A percentile compares a stretch with the other conserved stretches of the same genome.
phyloP scores from a whole-genome alignment of 805 yeast genomes.

The Brettanomyces naardenensis region DNA sequence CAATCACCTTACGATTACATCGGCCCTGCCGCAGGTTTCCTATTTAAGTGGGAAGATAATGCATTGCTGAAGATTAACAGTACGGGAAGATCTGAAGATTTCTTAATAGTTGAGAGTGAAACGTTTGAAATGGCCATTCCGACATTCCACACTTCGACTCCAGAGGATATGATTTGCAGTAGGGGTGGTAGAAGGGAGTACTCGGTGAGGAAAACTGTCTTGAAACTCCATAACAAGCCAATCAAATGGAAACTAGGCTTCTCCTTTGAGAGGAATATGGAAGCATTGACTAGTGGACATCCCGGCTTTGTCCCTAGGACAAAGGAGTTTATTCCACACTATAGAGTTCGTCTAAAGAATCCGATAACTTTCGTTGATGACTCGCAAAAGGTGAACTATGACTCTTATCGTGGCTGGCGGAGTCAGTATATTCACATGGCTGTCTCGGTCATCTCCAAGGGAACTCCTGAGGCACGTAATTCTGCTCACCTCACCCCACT shows the following conservation, averaged over 20 bases:
- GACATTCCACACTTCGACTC: slow-evolving; percentile 30
- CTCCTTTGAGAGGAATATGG: slow-evolving; percentile 56
- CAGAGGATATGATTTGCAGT: slow-evolving; percentile 12
- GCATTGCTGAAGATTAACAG: slow-evolving; percentile 44
- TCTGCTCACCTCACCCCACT: slow-evolving; percentile 71
- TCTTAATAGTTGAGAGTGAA: slow-evolving; percentile 46
- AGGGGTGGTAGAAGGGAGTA: slow-evolving; percentile 28
- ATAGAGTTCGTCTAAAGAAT: slow-evolving; percentile 46
- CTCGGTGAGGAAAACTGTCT: slow-evolving; percentile 37
- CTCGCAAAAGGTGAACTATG: slow-evolving; percentile 46
- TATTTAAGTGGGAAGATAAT: slow-evolving; percentile 55
- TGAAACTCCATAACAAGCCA: slow-evolving; percentile 52
- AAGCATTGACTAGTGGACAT: slow-evolving; percentile 23
- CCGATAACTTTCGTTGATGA: slow-evolving; percentile 35
- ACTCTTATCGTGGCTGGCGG: slow-evolving; percentile 74
- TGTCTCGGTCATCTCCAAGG: slow-evolving; percentile 40
- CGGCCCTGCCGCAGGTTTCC: slow-evolving; percentile 56
- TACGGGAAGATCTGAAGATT: slow-evolving; percentile 38
- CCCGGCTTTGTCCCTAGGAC: slow-evolving; percentile 34
- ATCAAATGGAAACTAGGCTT: slow-evolving; percentile 78
- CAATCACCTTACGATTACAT: slow-evolving; percentile 48
- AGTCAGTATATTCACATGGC: slow-evolving; percentile 77
- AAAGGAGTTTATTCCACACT: slow-evolving; percentile 48
- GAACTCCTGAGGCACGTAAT: slow-evolving; percentile 36
- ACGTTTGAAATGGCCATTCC: slow-evolving; percentile 53